Percentiles rank a stretch among this genome's conserved stretches.
Conservation (phyloP, 2,329 filamentous ascomycete genomes). For the Epichloe amarillans region DNA sequence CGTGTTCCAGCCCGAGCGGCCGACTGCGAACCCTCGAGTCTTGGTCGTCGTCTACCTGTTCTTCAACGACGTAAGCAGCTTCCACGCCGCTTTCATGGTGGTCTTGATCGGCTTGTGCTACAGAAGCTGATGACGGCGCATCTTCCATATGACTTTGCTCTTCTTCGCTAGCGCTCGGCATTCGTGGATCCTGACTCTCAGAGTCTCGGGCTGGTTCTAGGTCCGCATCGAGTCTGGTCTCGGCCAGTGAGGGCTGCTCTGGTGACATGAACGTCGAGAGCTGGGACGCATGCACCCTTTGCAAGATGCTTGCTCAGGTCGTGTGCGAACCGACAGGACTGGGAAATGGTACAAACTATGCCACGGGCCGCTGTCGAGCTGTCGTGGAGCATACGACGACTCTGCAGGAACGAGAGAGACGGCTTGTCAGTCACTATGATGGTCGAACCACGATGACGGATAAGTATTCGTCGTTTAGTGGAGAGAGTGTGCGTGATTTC, state of each 20-base stretch:
- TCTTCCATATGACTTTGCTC: neutral
- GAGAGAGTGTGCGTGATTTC: neutral
- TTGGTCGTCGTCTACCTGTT: neutral
- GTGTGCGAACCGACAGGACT: neutral
- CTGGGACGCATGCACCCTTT: neutral
- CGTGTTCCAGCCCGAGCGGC: conserved; percentile 3
- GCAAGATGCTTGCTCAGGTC: neutral
- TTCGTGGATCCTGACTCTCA: neutral
- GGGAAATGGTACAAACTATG: neutral
- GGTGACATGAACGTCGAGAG: conserved; percentile 7
- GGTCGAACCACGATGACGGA: neutral
- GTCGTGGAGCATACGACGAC: too few species aligned
- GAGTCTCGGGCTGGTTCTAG: neutral
- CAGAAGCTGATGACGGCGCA: neutral
- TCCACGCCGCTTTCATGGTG: neutral
- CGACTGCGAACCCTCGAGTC: neutral
- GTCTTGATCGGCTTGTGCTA: neutral
- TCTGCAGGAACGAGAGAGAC: too few species aligned
- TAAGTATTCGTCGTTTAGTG: neutral
- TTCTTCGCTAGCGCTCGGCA: neutral
- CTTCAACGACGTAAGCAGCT: neutral
- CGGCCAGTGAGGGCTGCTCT: conserved; percentile 3
- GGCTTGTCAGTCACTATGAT: neutral
- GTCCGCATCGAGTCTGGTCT: conserved; percentile 5
- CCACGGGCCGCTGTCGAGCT: too few species aligned